Evolutionary conservation across 441 rosid genomes (phyloP).

Genomic region (Isatis lusitanica): DNA sequence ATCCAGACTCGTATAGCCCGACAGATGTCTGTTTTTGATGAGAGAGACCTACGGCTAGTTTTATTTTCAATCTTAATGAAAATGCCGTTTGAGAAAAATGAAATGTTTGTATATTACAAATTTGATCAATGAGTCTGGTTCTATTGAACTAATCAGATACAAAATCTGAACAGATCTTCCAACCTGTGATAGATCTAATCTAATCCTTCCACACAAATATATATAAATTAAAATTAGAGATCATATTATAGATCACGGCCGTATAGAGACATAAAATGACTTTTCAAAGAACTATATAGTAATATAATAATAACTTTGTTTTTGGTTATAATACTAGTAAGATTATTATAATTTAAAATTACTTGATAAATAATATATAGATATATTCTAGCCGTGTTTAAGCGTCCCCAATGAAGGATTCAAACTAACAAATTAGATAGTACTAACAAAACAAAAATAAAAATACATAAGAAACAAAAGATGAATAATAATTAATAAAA

Average conservation of each 20-base stretch:
- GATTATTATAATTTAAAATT: constrained; percentile 3
- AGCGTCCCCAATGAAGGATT: constrained; percentile 28
- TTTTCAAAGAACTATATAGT: constrained; percentile 18
- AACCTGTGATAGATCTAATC: constrained; percentile 37
- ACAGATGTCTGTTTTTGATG: background rate
- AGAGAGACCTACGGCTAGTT: background rate
- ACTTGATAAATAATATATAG: background rate
- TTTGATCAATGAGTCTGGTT: constrained; percentile 12
- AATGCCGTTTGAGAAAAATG: background rate
- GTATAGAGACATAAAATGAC: constrained; percentile 34
- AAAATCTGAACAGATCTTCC: constrained; percentile 41
- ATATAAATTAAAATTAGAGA: background rate
- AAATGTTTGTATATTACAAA: background rate
- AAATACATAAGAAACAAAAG: constrained; percentile 2
- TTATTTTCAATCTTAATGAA: background rate
- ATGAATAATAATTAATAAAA: constrained; percentile 12
- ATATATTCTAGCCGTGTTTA: background rate
- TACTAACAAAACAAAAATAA: constrained; percentile 15
- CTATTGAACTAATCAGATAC: constrained; percentile 24
- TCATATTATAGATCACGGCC: constrained; percentile 16
- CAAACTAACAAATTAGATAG: constrained; percentile 18
- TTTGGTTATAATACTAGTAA: background rate
- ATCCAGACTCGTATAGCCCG: background rate
- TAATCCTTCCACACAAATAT: constrained; percentile 16
- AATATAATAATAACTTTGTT: background rate